Conservation (phyloP, 1,139 yeast species). For the Saccharomyces hybrid region DNA sequence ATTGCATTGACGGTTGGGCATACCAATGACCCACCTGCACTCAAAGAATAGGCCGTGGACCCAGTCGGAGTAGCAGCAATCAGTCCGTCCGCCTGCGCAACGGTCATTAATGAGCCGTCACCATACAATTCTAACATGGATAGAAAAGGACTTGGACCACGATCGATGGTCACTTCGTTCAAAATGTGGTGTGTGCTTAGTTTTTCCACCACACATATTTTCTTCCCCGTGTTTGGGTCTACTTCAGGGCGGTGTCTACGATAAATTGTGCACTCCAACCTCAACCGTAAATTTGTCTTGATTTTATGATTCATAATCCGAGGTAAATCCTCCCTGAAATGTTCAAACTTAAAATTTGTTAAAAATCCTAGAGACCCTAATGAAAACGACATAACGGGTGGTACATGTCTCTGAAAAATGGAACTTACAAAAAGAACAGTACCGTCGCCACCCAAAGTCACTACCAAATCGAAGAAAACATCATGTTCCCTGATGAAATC, state of each 20-base stretch:
- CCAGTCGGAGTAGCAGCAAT: constrained; percentile 90
- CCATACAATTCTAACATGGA: constrained; percentile 79
- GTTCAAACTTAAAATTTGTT: constrained; percentile 68
- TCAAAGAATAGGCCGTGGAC: constrained; percentile 80
- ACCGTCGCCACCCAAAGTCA: constrained; percentile 87
- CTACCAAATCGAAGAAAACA: constrained; percentile 61
- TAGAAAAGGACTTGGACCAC: constrained; percentile 85
- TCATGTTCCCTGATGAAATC: constrained; percentile 44
- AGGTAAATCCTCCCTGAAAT: constrained; percentile 50
- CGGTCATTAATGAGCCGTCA: constrained; percentile 68
- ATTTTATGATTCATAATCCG: constrained; percentile 63
- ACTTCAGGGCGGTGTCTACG: constrained; percentile 20
- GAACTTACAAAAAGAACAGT: constrained; percentile 77
- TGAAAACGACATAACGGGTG: constrained; percentile 80
- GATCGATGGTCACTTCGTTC: constrained; percentile 75
- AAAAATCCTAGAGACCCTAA: constrained; percentile 77
- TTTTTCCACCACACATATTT: constrained; percentile 44
- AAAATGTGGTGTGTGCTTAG: constrained; percentile 71
- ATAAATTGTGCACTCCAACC: constrained; percentile 63
- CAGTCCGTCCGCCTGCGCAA: constrained; percentile 86
- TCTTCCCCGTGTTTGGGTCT: constrained; percentile 18
- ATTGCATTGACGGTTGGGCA: constrained; percentile 88
- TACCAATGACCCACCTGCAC: constrained; percentile 86
- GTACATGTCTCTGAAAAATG: constrained; percentile 70
- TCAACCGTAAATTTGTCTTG: constrained; percentile 70